Evolutionary conservation across 345 rosid genomes (phyloP), one percentile per base, ranked within the genome.

Genomic region (Gossypium turneri): DNA sequence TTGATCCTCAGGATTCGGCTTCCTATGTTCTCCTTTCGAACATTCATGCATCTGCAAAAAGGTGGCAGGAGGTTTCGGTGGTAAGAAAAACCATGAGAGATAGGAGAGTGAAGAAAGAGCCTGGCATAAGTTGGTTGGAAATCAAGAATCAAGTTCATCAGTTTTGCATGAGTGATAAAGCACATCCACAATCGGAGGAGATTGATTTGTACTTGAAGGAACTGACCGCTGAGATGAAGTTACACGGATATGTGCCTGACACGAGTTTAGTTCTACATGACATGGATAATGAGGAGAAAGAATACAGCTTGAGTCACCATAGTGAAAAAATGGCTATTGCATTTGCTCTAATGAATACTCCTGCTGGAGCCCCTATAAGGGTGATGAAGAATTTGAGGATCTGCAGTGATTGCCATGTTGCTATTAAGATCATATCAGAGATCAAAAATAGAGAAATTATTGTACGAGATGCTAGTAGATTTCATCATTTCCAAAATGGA

Each of bases 111-210:
- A 90, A 88, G 86, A 92, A 92, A 83, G 94, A 88, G 73, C 86
- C 91, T 0, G 90, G 97, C n/a, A 44, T 90, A 76, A 92, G 97
- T 83, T 90, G 97, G 94, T 38, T 92, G 81, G 93, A 92, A 77
- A 76, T 87, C 63, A 88, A 83, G 77, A 88, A 86, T 75, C 82
- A 78, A 74, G 81, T 88, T 65, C 82, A 90, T 78, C 90, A 79
- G 75, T 94, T 94, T 64, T 73, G 80, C 56, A 88, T 82, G 84
- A 86, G 85, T 4, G 95, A 92, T 63, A 88, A 86, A 64, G 86
- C 85, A 27, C 95, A 92, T 72, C 84, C 92, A 0, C 71, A 60
- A 25, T 83, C 85, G 0, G 75, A 69, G 57, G 90, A 87, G 81
- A 91, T 94, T 47, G 85, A 90, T 68, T 69, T 76, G 6, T 94